Base-by-base conservation (phyloP, 164 flowering plant species). In the Umbellularia californica region DNA sequence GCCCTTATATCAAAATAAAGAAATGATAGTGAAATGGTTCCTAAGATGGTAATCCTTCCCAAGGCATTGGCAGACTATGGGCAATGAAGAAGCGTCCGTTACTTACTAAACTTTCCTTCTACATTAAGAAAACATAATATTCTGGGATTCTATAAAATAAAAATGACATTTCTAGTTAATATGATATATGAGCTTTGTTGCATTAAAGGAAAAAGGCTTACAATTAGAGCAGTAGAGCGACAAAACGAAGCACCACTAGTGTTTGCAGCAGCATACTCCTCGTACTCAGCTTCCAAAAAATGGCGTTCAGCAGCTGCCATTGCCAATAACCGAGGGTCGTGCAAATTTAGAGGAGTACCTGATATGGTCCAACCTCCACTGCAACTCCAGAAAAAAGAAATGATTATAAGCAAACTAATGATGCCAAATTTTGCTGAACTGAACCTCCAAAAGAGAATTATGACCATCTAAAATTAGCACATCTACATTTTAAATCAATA, bases 271-370 rank as follows among this genome's bases (percentile, higher is more conserved):
- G 89, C 89, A 86, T 94, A 94, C 10, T 92, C 97, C 79, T 92
- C 97, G 83, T 92, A 92, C 17, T 94, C 95, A 15, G 95, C 84
- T 70, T 92, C 97, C 75, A 92, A 64, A 76, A 85, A 82, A 82
- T 81, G 97, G 55, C 90, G 97, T 51, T 92, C 97, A 3, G 94
- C 97, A 73, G 92, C 99, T 28, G 99, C 97, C 88, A 96, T 90
- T 51, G 97, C 98, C 86, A 94, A 72, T 50, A 96, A 86, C 25
- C 92, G 91, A 81, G 95, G 97, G 78, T 96, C 98, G 75, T 83
- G 85, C 84, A 88, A 75, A 81, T 92, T 90, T 85, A 90, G 55
- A 72, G 97, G 92, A 62, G 92, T 80, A 2, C 97, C 98, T 75
- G 94, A 82, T 22, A 93, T 81, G 15, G 93, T 88, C 99, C 99